Conservation (phyloP, 2,329 filamentous ascomycete species). For the Diaporthe helianthi region DNA sequence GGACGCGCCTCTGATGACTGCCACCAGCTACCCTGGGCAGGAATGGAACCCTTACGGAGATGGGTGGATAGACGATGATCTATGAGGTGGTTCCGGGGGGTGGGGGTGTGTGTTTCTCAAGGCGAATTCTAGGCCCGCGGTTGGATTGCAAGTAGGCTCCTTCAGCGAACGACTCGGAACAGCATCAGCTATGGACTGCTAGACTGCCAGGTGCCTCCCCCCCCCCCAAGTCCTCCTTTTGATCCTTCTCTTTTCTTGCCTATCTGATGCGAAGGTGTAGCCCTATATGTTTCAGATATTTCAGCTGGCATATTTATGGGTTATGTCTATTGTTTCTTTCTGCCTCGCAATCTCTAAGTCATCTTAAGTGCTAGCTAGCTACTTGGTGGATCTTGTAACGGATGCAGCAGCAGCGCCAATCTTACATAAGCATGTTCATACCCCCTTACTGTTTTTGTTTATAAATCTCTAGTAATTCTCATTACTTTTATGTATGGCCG, state of each 20-base stretch:
- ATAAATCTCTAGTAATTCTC: not conserved
- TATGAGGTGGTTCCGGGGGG: not conserved
- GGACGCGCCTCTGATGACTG: constrained; percentile 66
- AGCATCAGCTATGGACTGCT: not conserved
- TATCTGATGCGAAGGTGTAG: not conserved
- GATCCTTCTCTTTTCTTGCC: not conserved
- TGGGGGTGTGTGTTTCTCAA: no score
- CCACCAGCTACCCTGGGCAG: constrained; percentile 73
- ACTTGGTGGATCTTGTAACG: not conserved
- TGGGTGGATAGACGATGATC: constrained; percentile 41
- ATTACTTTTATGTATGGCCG: not conserved
- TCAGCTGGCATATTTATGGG: not conserved
- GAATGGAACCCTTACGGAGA: constrained; percentile 69
- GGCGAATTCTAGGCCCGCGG: no score
- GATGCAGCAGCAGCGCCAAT: not conserved
- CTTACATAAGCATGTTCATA: constrained; percentile 17
- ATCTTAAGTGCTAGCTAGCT: not conserved
- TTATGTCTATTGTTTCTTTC: not conserved
- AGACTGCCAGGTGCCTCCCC: no score
- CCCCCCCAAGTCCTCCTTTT: no score
- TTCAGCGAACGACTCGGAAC: not conserved
- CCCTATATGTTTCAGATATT: not conserved
- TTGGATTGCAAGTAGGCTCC: not conserved
- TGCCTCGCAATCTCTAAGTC: not conserved
- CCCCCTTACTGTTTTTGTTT: constrained; percentile 1